Evolutionary conservation across 2,329 filamentous ascomycete genomes (phyloP), one percentile per base, ranked within the genome.

Genomic region (Penicillium sp.): DNA sequence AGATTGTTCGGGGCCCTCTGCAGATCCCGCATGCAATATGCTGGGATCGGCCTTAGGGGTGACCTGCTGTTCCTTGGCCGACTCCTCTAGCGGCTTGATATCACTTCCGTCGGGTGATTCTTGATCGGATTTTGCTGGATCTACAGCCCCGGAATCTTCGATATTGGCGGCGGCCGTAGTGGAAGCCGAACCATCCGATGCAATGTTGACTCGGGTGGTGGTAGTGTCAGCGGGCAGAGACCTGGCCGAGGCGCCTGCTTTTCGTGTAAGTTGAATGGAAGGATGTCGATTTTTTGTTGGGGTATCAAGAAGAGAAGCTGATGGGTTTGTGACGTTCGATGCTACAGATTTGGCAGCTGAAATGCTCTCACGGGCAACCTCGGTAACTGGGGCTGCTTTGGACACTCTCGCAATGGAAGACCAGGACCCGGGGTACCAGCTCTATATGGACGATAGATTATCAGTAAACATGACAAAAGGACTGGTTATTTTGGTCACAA

Each of bases 321-420:
- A 69, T 22, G 73, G 70, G 34, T 67, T 63, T 24, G 69, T 67
- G 20, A 69, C 57, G 59, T 74, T 72, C 40, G 72, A 71, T 49
- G 72, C 67, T 55, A 68, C 64, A 58, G 70, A 72, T 57, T 72
- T 72, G 40, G 75, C 72, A 48, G 75, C 76, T 38, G 76, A 77
- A 48, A 79, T 79, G 65, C 76, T 80, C 67, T 80, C 78, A 65
- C 74, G 74, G 59, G 76, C 77, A 68, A 80, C 74, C 70, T 81
- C 75, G 56, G 78, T 79, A 64, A 80, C 70, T 48, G 79, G 74
- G 37, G 74, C 71, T 46, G 78, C 76, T 66, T 81, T 81, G 35
- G 71, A 70, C 44, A 68, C 67, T 63, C 72, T 72, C 37, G 68
- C 68, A 50, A 60, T 56, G 24, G 64, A 60, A 38, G 77, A 76